phyloP scores from a whole-genome alignment of 179 eudicot genomes.

The Patellifolia procumbens region DNA sequence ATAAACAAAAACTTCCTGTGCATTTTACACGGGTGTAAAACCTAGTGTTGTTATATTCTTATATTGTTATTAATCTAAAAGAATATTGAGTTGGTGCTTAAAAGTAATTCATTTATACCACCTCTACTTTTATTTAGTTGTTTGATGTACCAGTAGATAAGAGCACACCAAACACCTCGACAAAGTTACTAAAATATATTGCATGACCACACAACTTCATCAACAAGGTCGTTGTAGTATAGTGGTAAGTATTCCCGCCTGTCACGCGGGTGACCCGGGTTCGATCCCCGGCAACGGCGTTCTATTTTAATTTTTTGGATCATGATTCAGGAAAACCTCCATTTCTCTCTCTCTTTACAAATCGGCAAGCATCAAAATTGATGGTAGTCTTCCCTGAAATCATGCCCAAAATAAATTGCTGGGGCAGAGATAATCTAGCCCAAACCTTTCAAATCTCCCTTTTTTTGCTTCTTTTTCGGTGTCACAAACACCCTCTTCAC shows the following conservation, averaged over 20 bases:
- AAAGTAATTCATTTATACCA: too few relatives aligned
- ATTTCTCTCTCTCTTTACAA: too few relatives aligned
- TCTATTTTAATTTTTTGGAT: not conserved
- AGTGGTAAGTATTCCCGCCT: slow-evolving; percentile 99
- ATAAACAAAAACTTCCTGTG: too few relatives aligned
- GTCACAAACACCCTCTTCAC: not conserved
- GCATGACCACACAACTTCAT: not conserved
- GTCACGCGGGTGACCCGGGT: slow-evolving; percentile 99
- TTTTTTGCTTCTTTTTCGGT: slow-evolving; percentile 16
- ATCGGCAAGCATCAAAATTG: too few relatives aligned
- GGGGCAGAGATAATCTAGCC: slow-evolving; percentile 31
- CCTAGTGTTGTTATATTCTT: too few relatives aligned
- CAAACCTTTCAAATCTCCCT: not conserved
- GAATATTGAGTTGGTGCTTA: too few relatives aligned
- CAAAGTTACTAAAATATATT: too few relatives aligned
- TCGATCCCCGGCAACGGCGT: slow-evolving; percentile 99
- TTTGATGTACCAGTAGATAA: too few relatives aligned
- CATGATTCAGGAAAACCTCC: not conserved
- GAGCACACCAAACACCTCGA: too few relatives aligned
- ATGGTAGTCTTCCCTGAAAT: not conserved
- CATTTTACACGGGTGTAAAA: too few relatives aligned
- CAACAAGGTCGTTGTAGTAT: slow-evolving; percentile 88
- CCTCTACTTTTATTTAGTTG: too few relatives aligned
- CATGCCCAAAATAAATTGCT: slow-evolving; percentile 3
- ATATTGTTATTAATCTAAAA: too few relatives aligned